These are phyloP conservation scores for Hysterium pulicare DNA, from an alignment of 2,329 filamentous ascomycete genomes.

Conservation along the genomic window DNA sequence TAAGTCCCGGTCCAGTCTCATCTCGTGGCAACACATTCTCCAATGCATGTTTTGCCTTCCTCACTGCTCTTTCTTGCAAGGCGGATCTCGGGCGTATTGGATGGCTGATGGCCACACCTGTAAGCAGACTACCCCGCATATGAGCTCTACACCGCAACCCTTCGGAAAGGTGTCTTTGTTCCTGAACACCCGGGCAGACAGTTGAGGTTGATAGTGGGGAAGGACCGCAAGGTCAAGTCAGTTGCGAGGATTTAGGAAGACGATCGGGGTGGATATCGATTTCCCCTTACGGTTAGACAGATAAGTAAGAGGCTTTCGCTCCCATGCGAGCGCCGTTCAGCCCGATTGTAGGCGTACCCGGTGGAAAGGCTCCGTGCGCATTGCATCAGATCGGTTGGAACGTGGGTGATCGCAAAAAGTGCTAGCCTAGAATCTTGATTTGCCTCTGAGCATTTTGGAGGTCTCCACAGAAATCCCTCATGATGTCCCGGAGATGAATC, in stretches of 20 bases:
- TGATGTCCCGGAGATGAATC: too few species aligned
- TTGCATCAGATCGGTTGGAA: not conserved
- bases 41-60: too few species aligned
- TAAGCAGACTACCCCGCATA: slow-evolving; percentile 44
- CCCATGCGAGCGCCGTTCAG: not conserved
- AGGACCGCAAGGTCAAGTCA: slow-evolving; percentile 17
- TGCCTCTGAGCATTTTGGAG: too few species aligned
- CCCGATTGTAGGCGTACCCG: not conserved
- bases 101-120: not conserved
- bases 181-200: slow-evolving; percentile 38
- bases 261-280: not conserved
- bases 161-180: slow-evolving; percentile 44
- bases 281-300: not conserved
- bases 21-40: too few species aligned
- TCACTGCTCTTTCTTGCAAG: too few species aligned
- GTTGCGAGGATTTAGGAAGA: slow-evolving; percentile 6
- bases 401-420: not conserved
- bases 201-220: slow-evolving; percentile 45
- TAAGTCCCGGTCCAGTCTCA: slow-evolving; percentile 4
- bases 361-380: not conserved
- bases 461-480: too few species aligned
- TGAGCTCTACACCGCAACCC: slow-evolving; percentile 47
- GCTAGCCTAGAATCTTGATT: not conserved
- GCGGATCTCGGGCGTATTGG: not conserved
- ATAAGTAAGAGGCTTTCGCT: not conserved